Percentiles rank a stretch among this genome's conserved stretches.
phyloP scores from a whole-genome alignment of 2,329 filamentous ascomycete genomes.

The Arthrobotrys sphaeroides region DNA sequence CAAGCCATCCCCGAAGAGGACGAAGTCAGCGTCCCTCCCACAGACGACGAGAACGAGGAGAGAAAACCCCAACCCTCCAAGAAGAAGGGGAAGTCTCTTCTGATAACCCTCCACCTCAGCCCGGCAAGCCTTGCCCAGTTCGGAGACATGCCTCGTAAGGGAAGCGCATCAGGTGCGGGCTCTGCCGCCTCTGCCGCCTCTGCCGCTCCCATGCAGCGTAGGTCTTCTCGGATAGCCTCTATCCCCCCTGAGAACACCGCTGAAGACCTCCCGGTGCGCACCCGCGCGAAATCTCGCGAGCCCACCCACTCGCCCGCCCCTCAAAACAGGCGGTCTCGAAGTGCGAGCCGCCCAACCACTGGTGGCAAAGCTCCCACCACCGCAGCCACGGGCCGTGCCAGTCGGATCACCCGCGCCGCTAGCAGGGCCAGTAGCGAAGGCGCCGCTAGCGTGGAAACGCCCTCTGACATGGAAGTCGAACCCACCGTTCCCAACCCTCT shows the following conservation, averaged over 20 bases:
- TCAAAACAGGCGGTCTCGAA: slow-evolving; percentile 58
- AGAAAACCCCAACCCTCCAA: not conserved
- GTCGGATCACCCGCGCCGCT: slow-evolving; percentile 48
- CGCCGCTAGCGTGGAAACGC: slow-evolving; percentile 6
- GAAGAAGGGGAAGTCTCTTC: slow-evolving; percentile 2
- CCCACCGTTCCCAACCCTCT: not conserved
- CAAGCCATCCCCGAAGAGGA: slow-evolving; percentile 24
- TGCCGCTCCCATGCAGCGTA: slow-evolving; percentile 24
- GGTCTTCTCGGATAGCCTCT: slow-evolving; percentile 42
- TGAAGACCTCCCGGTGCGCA: slow-evolving; percentile 31
- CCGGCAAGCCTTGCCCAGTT: not conserved
- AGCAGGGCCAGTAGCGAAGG: slow-evolving; percentile 63
- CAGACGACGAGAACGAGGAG: slow-evolving; percentile 47
- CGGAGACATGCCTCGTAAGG: slow-evolving; percentile 37
- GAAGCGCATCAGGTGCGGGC: slow-evolving; percentile 18
- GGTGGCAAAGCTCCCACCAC: slow-evolving; percentile 56
- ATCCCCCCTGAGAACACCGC: slow-evolving; percentile 40
- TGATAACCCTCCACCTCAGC: slow-evolving; percentile 23
- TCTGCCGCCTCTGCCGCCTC: not conserved
- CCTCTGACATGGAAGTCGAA: slow-evolving; percentile 45
- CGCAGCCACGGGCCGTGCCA: slow-evolving; percentile 56
- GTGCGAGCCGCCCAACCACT: slow-evolving; percentile 58
- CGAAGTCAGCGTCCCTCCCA: slow-evolving; percentile 48
- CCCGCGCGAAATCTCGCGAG: slow-evolving; percentile 48
- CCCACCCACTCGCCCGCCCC: slow-evolving; percentile 56